Percentiles rank a stretch among this genome's conserved stretches.
Evolutionary conservation across 2,329 filamentous ascomycete species (phyloP).

Genomic region (Sphaceloma murrayae): DNA sequence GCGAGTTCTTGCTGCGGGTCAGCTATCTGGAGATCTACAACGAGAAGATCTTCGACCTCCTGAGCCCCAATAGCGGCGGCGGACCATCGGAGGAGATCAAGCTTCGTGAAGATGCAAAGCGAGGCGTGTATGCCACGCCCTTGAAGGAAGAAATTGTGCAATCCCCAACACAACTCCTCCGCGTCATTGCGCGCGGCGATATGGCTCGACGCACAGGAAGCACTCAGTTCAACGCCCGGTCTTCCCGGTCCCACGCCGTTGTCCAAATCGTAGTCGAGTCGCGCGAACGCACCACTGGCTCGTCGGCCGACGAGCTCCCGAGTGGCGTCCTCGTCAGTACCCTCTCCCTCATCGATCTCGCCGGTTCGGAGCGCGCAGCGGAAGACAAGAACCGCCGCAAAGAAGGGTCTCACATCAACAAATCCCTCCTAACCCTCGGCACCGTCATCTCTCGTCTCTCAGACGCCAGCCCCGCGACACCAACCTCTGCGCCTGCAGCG

Average conservation of each 20-base stretch:
- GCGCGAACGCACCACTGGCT: slow-evolving; percentile 63
- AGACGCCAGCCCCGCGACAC: slow-evolving; percentile 61
- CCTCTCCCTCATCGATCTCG: slow-evolving; percentile 87
- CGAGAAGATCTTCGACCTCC: slow-evolving; percentile 87
- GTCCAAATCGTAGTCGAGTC: slow-evolving; percentile 98
- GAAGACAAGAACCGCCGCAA: slow-evolving; percentile 89
- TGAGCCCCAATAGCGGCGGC: slow-evolving; percentile 59
- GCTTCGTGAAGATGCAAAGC: slow-evolving; percentile 87
- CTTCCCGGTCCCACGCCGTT: slow-evolving; percentile 94
- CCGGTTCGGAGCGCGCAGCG: slow-evolving; percentile 90
- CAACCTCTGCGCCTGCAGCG: too few species aligned
- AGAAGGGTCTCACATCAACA: slow-evolving; percentile 97
- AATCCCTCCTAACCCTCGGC: slow-evolving; percentile 86
- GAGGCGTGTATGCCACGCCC: slow-evolving; percentile 91
- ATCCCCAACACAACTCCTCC: slow-evolving; percentile 85
- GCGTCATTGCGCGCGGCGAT: slow-evolving; percentile 91
- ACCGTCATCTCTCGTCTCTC: slow-evolving; percentile 93
- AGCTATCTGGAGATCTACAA: slow-evolving; percentile 99
- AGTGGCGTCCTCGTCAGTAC: slow-evolving; percentile 94
- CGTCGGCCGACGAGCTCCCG: slow-evolving; percentile 46
- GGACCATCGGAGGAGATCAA: slow-evolving; percentile 81
- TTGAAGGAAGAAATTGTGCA: slow-evolving; percentile 98
- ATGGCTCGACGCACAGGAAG: slow-evolving; percentile 82
- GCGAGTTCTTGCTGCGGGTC: slow-evolving; percentile 88
- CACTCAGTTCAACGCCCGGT: slow-evolving; percentile 93